Conservation (phyloP, 2,329 filamentous ascomycete genomes). For the Alternaria sp. region DNA sequence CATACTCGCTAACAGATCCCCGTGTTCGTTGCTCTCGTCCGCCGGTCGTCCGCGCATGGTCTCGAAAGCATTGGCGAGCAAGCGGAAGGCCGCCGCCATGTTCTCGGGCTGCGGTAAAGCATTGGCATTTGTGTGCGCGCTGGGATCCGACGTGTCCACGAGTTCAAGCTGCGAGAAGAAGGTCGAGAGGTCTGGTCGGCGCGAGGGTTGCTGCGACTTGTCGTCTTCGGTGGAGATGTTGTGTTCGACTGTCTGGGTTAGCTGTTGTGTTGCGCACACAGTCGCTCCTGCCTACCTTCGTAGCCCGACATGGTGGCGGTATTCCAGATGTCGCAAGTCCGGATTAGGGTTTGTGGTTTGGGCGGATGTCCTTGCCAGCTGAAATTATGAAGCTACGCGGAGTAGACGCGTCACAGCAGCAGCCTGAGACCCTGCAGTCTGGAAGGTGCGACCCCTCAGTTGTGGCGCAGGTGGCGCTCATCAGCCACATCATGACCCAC, state of each 20-base stretch:
- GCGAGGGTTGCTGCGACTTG: conserved; percentile 49
- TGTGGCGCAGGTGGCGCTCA: conserved; percentile 1
- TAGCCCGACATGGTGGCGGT: conserved; percentile 53
- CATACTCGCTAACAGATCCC: conserved; percentile 60
- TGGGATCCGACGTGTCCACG: conserved; percentile 59
- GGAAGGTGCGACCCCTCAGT: conserved; percentile 7
- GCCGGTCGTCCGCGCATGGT: conserved; percentile 58
- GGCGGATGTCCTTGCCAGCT: conserved; percentile 7
- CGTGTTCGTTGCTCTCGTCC: conserved; percentile 33
- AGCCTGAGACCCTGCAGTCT: conserved; percentile 8
- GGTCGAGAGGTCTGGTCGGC: conserved; percentile 68
- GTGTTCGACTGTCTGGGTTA: conserved; percentile 54
- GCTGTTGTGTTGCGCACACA: conserved; percentile 12
- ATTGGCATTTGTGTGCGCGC: conserved; percentile 60
- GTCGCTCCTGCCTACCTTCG: conserved; percentile 47
- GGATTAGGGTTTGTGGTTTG: neutral
- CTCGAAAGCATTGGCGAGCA: conserved; percentile 66
- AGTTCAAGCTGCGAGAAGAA: conserved; percentile 70
- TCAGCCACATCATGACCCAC: neutral
- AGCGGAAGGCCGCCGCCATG: conserved; percentile 64
- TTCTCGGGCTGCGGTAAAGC: conserved; percentile 66
- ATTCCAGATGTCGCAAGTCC: conserved; percentile 19
- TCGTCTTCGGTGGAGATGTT: conserved; percentile 51
- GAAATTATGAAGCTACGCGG: conserved; percentile 14
- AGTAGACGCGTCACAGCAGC: conserved; percentile 17